These are phyloP conservation scores for Xylaria sp. DNA, from an alignment of 2,329 filamentous ascomycete species.

Conservation along the genomic window DNA sequence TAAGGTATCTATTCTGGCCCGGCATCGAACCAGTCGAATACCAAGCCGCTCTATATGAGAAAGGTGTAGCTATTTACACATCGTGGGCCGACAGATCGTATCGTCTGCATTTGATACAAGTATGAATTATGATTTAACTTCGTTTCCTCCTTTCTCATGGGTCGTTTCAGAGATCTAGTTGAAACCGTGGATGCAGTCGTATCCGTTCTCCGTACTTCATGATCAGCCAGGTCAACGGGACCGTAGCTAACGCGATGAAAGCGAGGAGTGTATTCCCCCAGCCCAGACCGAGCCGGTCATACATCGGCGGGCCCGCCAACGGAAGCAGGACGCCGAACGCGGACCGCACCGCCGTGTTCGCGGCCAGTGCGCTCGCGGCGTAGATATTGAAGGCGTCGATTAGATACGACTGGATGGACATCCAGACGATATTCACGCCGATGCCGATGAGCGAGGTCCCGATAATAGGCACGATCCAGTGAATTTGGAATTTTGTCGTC, in stretches of 20 bases:
- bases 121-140: too few species aligned
- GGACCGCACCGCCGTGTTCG: constrained; percentile 49
- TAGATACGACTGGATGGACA: constrained; percentile 53
- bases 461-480: constrained; percentile 51
- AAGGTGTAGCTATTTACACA: too few species aligned
- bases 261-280: constrained; percentile 33
- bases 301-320: constrained; percentile 38
- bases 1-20: too few species aligned
- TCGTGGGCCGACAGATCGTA: too few species aligned
- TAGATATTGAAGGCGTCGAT: constrained; percentile 45
- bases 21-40: too few species aligned
- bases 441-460: constrained; percentile 43
- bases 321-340: constrained; percentile 51
- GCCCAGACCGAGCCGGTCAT: constrained; percentile 28
- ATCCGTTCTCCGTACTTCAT: constrained; percentile 25
- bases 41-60: too few species aligned
- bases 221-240: constrained; percentile 21
- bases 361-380: constrained; percentile 46
- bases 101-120: too few species aligned
- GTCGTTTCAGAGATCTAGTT: not conserved
- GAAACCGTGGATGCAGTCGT: constrained; percentile 12
- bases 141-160: not conserved
- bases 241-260: constrained; percentile 29
- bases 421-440: constrained; percentile 37
- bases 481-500: constrained; percentile 30